Conservation (phyloP, 2,329 filamentous ascomycete species). For the Claviceps fusiformis region DNA sequence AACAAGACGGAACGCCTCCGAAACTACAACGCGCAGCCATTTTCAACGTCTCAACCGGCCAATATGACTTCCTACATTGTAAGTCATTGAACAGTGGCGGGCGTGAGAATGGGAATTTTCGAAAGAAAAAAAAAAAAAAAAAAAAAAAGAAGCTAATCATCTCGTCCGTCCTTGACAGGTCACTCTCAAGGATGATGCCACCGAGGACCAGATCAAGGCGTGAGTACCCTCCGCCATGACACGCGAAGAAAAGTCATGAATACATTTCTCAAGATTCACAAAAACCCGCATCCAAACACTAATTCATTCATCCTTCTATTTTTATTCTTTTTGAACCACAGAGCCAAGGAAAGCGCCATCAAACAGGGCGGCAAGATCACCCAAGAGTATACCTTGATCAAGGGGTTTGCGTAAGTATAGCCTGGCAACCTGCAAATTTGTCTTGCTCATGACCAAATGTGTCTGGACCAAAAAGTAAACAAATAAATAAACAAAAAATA, state of each 20-base stretch:
- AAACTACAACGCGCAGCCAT: conserved; percentile 1
- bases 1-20: conserved; percentile 3
- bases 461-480: too few species aligned
- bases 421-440: too few species aligned
- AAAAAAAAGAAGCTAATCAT: too few species aligned
- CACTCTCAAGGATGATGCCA: conserved; percentile 61
- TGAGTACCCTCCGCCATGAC: conserved; percentile 23
- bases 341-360: conserved; percentile 61
- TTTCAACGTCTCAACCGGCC: conserved; percentile 6
- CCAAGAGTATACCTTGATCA: conserved; percentile 76
- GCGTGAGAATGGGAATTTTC: too few species aligned
- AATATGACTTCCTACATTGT: conserved; percentile 47
- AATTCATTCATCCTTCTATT: background rate
- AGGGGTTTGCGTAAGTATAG: conserved; percentile 72
- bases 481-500: conserved; percentile 21
- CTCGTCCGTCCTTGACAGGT: conserved; percentile 38
- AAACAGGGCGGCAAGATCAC: conserved; percentile 73
- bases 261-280: too few species aligned
- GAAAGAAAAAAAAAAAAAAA: too few species aligned
- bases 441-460: too few species aligned
- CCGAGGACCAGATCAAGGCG: conserved; percentile 53
- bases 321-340: conserved; percentile 17
- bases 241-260: too few species aligned
- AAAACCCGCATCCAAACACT: too few species aligned
- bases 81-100: background rate